phyloP scores from a whole-genome alignment of 805 yeast genomes.

The Lachancea thermotolerans region DNA sequence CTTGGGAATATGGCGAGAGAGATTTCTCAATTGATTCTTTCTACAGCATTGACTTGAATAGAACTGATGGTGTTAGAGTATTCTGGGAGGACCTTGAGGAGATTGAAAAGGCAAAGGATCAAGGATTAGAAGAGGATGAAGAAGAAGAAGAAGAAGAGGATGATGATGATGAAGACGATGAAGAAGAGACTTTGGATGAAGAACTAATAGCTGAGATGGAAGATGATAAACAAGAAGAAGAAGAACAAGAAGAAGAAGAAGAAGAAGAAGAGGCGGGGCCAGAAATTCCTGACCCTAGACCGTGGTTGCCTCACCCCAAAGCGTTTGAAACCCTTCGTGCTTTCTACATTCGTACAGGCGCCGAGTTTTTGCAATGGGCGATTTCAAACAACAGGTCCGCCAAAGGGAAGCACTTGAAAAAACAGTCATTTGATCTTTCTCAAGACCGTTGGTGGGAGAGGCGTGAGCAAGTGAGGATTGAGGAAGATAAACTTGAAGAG shows the following conservation, averaged over 20 bases:
- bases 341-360: slow-evolving; percentile 81
- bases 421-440: slow-evolving; percentile 81
- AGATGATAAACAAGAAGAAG: slow-evolving; percentile 64
- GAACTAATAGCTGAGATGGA: slow-evolving; percentile 45
- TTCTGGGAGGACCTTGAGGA: slow-evolving; percentile 80
- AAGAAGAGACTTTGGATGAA: slow-evolving; percentile 37
- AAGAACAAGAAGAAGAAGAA: slow-evolving; percentile 63
- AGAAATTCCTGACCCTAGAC: slow-evolving; percentile 82
- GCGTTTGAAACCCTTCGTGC: slow-evolving; percentile 80
- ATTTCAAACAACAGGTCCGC: slow-evolving; percentile 78
- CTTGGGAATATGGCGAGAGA: slow-evolving; percentile 81
- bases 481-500: slow-evolving; percentile 86
- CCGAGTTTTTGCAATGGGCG: slow-evolving; percentile 87
- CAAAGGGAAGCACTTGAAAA: slow-evolving; percentile 84
- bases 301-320: slow-evolving; percentile 97
- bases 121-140: slow-evolving; percentile 53
- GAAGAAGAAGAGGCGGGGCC: slow-evolving; percentile 55
- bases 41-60: slow-evolving; percentile 78
- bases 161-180: slow-evolving; percentile 57
- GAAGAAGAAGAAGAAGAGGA: slow-evolving; percentile 61
- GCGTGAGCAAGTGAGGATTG: slow-evolving; percentile 81
- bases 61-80: slow-evolving; percentile 79
- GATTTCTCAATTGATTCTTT: slow-evolving; percentile 81
- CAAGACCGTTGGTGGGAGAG: slow-evolving; percentile 99
- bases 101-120: slow-evolving; percentile 42